Evolutionary conservation across 352 stramenopile species (phyloP).

Genomic region (Globisporangium acanthophoron): DNA sequence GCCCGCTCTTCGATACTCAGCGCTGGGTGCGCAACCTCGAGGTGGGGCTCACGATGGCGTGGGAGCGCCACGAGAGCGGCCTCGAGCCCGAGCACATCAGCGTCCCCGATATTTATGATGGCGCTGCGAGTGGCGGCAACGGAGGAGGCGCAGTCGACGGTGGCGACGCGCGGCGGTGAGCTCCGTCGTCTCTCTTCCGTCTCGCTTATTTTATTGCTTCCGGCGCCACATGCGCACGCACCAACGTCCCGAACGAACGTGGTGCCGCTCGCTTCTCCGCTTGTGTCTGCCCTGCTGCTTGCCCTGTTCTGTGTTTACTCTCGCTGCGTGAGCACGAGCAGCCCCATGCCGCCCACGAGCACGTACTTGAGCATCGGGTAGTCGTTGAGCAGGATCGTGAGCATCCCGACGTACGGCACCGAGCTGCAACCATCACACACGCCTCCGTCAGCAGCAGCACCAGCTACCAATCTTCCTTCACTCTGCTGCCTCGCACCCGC

Average conservation of each 20-base stretch:
- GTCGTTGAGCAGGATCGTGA: constrained; percentile 99
- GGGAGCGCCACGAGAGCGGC: constrained; percentile 68
- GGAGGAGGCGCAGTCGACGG: not conserved
- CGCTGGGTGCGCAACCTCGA: constrained; percentile 87
- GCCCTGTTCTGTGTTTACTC: constrained; percentile 28
- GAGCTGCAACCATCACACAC: constrained; percentile 40
- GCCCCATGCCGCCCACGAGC: constrained; percentile 68
- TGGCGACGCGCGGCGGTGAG: not conserved
- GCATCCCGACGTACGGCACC: constrained; percentile 97
- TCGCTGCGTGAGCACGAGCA: constrained; percentile 79
- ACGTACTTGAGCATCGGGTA: constrained; percentile 96
- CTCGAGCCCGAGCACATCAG: constrained; percentile 71
- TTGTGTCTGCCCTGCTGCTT: not conserved
- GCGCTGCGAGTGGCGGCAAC: not conserved
- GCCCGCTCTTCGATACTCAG: constrained; percentile 77
- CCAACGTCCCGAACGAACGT: too few species aligned
- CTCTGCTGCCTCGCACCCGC: constrained; percentile 52
- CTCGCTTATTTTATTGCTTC: too few species aligned
- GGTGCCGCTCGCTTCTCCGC: not conserved
- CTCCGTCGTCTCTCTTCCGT: too few species aligned
- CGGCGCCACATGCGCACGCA: too few species aligned
- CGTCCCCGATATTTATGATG: constrained; percentile 68
- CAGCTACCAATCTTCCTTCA: not conserved
- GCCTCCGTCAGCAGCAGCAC: not conserved
- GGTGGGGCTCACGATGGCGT: constrained; percentile 55